phyloP scores from a whole-genome alignment of 2,329 filamentous ascomycete genomes.

The Diaporthe longicolla region DNA sequence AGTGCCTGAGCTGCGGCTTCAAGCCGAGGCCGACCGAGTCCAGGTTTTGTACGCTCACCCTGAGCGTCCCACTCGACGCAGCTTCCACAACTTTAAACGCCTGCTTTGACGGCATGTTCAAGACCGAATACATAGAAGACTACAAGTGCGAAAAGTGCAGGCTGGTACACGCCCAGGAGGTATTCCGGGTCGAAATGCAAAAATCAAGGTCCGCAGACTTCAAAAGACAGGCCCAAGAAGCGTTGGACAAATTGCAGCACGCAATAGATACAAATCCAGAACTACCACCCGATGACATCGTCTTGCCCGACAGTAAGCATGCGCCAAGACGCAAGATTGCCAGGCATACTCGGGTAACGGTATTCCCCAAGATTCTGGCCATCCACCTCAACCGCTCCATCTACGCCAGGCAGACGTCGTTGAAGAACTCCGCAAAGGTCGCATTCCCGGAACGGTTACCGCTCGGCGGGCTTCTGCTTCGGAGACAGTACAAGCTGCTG shows the following conservation, averaged over 20 bases:
- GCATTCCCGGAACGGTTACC: slow-evolving; percentile 89
- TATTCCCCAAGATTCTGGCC: slow-evolving; percentile 90
- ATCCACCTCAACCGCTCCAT: slow-evolving; percentile 95
- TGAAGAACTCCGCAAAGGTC: slow-evolving; percentile 96
- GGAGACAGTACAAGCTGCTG: slow-evolving; percentile 86
- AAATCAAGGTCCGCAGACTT: slow-evolving; percentile 67
- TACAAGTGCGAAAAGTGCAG: slow-evolving; percentile 96
- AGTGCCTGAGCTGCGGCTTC: slow-evolving; percentile 91
- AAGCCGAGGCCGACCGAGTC: slow-evolving; percentile 87
- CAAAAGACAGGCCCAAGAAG: slow-evolving; percentile 65
- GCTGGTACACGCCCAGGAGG: slow-evolving; percentile 81
- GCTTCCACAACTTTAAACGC: slow-evolving; percentile 84
- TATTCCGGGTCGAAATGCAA: slow-evolving; percentile 72
- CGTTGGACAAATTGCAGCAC: slow-evolving; percentile 75
- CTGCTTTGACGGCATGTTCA: slow-evolving; percentile 95
- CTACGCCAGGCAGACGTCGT: slow-evolving; percentile 81
- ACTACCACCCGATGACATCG: slow-evolving; percentile 77
- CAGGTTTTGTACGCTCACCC: slow-evolving; percentile 90
- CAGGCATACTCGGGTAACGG: slow-evolving; percentile 87
- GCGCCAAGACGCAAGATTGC: slow-evolving; percentile 89
- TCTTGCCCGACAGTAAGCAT: slow-evolving; percentile 79
- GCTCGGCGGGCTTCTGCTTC: slow-evolving; percentile 82
- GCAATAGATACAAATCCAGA: slow-evolving; percentile 89
- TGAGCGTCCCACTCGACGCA: slow-evolving; percentile 87
- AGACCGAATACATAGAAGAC: slow-evolving; percentile 95